Base-by-base conservation (phyloP, 805 yeast genomes). In the Peterozyma xylosa region DNA sequence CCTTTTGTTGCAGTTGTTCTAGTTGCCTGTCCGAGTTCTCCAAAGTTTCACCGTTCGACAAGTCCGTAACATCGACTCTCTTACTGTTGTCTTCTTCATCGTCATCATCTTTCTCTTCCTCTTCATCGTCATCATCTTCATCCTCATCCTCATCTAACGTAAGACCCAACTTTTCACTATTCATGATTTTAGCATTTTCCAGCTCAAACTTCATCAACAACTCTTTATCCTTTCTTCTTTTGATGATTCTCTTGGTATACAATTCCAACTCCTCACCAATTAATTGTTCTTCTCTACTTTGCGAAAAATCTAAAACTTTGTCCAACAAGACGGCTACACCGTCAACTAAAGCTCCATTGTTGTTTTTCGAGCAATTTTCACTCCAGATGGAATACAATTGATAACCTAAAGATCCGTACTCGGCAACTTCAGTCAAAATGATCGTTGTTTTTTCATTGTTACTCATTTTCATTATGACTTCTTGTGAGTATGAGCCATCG, bases 381-480 rank as follows among this genome's bases (percentile, higher is more conserved):
- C 65, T 66, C 89, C 89, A 85, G 45, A 71, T 70, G 15, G 58
- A 58, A 52, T 70, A 77, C 13, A 86, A 60, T 35, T 68, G 66
- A 21, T 70, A 62, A 16, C 76, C 78, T 6, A 78, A 55, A 15
- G 85, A 69, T 9, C 69, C 62, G 9, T 13, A 32, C 2, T 68
- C 68, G 0, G 83, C 69, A 47, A 72, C 70, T 50, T 88, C 95
- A 0, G 96, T 88, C 43, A 93, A 57, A 1, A 93, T 66, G 1
- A 90, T 70, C 0, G 95, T 80, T 1, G 86, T 79, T 43, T 75
- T 76, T 27, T 79, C 83, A 50, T 76, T 80, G 11, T 68, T 68
- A 53, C 93, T 82, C 15, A 89, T 62, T 43, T 62, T 72, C 47
- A 59, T 73, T 42, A 76, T 67, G 30, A 68, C 76, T 39, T 73